Percentiles rank a stretch among this genome's conserved stretches.
phyloP scores from a whole-genome alignment of 2,329 filamentous ascomycete genomes.

The Chaetomium globosum region DNA sequence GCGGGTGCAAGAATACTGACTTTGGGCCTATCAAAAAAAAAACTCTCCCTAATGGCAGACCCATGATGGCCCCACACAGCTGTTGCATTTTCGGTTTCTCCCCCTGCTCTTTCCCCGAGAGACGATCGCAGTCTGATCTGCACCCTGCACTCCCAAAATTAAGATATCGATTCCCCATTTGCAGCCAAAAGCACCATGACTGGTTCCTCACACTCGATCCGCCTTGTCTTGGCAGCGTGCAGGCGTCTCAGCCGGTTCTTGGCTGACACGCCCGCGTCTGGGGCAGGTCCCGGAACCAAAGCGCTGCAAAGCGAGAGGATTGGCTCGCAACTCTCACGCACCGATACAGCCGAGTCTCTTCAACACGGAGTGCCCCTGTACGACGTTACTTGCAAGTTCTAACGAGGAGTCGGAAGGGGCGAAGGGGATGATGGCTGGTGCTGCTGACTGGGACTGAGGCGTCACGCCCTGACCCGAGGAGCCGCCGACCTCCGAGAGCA shows the following conservation, averaged over 20 bases:
- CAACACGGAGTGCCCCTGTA: background rate
- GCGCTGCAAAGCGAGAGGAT: background rate
- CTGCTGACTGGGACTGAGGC: background rate
- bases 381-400: background rate
- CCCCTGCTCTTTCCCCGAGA: constrained; percentile 11
- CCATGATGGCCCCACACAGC: constrained; percentile 10
- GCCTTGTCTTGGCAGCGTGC: constrained; percentile 12
- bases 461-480: background rate
- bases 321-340: background rate
- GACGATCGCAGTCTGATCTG: constrained; percentile 19
- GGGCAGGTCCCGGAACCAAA: constrained; percentile 10
- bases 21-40: constrained; percentile 6
- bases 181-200: background rate
- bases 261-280: constrained; percentile 25
- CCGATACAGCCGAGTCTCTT: background rate
- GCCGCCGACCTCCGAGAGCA: background rate
- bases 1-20: background rate
- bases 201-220: background rate
- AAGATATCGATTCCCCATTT: background rate
- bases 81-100: constrained; percentile 23
- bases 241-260: constrained; percentile 19
- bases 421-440: constrained; percentile 12
- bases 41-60: background rate
- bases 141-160: background rate
- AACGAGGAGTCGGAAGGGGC: background rate